Conservation (phyloP, 768 basidiomycete species). For the Amyloporia xantha region DNA sequence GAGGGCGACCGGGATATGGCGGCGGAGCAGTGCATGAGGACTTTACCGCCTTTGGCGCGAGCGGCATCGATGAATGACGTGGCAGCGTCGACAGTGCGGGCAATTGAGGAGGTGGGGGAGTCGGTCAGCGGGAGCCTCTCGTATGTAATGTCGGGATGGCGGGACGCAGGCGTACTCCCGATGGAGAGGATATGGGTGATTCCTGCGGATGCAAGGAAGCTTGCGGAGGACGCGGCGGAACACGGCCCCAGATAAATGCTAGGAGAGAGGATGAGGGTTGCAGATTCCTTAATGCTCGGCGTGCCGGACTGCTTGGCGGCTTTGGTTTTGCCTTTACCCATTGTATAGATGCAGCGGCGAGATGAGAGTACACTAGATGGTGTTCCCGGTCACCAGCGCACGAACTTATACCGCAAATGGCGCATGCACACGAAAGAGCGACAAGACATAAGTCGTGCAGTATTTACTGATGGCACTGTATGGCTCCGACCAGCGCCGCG, state of each 20-base stretch:
- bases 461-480: no score
- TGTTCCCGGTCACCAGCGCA: no score
- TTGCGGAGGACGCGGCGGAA: slow-evolving; percentile 30
- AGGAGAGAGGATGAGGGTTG: slow-evolving; percentile 1
- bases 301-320: no score
- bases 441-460: no score
- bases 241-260: slow-evolving; percentile 30
- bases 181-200: slow-evolving; percentile 39
- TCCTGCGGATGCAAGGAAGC: slow-evolving; percentile 27
- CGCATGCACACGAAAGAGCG: no score
- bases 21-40: slow-evolving; percentile 40
- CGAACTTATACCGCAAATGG: no score
- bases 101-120: slow-evolving; percentile 25
- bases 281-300: background rate
- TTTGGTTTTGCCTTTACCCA: no score
- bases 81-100: slow-evolving; percentile 25
- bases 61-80: slow-evolving; percentile 2
- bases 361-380: no score
- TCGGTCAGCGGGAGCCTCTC: slow-evolving; percentile 34
- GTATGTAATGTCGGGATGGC: slow-evolving; percentile 29
- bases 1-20: slow-evolving; percentile 41
- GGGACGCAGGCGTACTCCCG: slow-evolving; percentile 27
- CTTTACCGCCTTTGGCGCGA: slow-evolving; percentile 12
- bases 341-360: no score
- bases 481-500: no score